A percentile compares a stretch with the other conserved stretches of the same genome.
Evolutionary conservation across 192 early-diverging fungal genomes (phyloP).

Genomic region (Cetraspora pellucida): DNA sequence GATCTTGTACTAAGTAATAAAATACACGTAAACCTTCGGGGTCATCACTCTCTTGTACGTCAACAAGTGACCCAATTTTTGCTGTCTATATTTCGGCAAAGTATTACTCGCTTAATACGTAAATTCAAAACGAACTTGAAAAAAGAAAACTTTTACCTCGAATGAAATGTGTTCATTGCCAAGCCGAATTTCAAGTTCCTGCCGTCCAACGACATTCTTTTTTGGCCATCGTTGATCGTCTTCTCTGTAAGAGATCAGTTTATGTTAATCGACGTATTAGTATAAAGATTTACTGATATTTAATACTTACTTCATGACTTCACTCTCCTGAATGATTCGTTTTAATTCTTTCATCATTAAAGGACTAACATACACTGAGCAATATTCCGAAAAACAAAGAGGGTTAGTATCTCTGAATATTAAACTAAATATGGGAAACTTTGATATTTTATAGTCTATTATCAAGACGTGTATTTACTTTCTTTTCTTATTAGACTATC

Average conservation of each 20-base stretch:
- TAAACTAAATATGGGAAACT: background rate
- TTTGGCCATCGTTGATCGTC: constrained; percentile 91
- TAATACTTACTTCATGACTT: constrained; percentile 78
- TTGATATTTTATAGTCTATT: background rate
- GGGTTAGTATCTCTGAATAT: background rate
- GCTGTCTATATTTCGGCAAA: constrained; percentile 61
- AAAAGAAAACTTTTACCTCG: constrained; percentile 54
- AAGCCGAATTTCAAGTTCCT: constrained; percentile 93
- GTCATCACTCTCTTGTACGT: constrained; percentile 87
- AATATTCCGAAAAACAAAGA: background rate
- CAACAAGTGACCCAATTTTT: constrained; percentile 89
- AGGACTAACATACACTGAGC: constrained; percentile 73
- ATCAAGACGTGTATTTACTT: constrained; percentile 50
- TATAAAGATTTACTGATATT: background rate
- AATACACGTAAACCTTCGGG: constrained; percentile 93
- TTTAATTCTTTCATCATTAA: constrained; percentile 84
- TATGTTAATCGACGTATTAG: no score
- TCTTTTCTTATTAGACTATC: constrained; percentile 95
- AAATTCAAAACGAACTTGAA: background rate
- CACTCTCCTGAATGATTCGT: constrained; percentile 85
- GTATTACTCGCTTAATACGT: no score
- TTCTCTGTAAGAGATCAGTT: constrained; percentile 57
- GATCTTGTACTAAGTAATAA: constrained; percentile 98
- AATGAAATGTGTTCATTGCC: constrained; percentile 92
- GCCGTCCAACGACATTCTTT: constrained; percentile 85